A percentile compares a stretch with the other conserved stretches of the same genome.
phyloP scores from a whole-genome alignment of 768 basidiomycete species.

The Boletus reticuloceps region DNA sequence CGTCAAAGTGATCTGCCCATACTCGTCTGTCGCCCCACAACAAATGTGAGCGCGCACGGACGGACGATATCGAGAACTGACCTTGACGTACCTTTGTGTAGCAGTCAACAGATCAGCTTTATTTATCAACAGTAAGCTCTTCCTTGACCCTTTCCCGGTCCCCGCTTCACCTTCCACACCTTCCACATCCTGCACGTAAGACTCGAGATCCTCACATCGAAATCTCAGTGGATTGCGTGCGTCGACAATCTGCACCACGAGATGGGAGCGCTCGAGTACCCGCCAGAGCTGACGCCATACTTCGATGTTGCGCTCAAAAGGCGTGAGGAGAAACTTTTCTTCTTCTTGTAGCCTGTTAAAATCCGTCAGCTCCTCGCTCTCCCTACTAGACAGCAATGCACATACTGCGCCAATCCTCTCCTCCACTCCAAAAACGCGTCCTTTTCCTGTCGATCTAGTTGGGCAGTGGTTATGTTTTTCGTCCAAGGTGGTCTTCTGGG shows the following conservation, averaged over 20 bases:
- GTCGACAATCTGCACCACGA: constrained; percentile 95
- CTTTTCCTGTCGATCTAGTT: constrained; percentile 88
- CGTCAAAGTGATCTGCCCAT: constrained; percentile 94
- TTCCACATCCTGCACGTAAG: constrained; percentile 82
- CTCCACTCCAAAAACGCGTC: constrained; percentile 93
- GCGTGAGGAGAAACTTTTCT: constrained; percentile 86
- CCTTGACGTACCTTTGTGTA: constrained; percentile 68
- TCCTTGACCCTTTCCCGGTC: constrained; percentile 69
- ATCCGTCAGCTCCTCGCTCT: neutral
- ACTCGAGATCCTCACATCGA: constrained; percentile 88
- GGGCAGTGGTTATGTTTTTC: constrained; percentile 67
- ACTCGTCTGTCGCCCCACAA: constrained; percentile 52
- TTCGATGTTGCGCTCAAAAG: constrained; percentile 96
- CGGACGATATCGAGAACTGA: neutral
- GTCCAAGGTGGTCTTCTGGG: constrained; percentile 91
- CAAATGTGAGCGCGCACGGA: neutral
- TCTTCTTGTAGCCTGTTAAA: constrained; percentile 74
- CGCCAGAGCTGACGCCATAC: constrained; percentile 99
- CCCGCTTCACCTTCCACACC: constrained; percentile 79
- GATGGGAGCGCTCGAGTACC: constrained; percentile 90
- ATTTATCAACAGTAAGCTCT: constrained; percentile 84
- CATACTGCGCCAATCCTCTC: constrained; percentile 86
- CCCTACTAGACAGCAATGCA: constrained; percentile 13
- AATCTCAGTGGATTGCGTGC: constrained; percentile 92
- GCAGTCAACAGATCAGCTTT: constrained; percentile 91